Base-by-base conservation (phyloP, 139 green algal species). In the Chlorella sp. region DNA sequence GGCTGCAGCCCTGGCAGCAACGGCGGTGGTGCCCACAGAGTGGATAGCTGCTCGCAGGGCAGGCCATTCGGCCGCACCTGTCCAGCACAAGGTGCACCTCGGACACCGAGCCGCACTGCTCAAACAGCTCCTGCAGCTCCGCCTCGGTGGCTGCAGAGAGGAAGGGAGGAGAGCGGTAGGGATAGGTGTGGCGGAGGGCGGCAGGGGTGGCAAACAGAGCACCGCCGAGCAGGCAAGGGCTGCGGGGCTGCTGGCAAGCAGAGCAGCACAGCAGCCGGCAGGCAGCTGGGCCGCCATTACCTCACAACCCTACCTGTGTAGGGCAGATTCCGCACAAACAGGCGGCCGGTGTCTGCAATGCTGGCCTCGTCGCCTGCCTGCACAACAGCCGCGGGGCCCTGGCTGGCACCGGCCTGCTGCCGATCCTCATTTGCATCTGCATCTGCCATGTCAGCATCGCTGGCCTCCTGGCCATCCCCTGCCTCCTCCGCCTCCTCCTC, bases 311-410 rank as follows among this genome's bases (percentile, higher is more conserved):
- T 60, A 82, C 76, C 76, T 39, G 80, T 79, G 89, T 96, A 99
- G 0, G 95, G 89, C 78, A 99, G 93, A 88, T 99, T 99, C 47
- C 97, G 89, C 47, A 99, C 86, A 88, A 99, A 99, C 64, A 99
- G 90, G 21, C 97, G 91, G 0, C 95, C 94, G 7, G 95, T 97
- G 26, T 95, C 88, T 20, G 71, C 39, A 26, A 96, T 92, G 36
- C 74, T 69, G 0, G 62, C 71, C 41, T 86, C 83, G 21, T 64
- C 65, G 34, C 47, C 71, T 0, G 51, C 68, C 32, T 85, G 36
- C 23, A 72, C 18, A 38, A 68, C 55, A 28, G 23, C 25, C 15
- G 30, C 68, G 2, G 51, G 51, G 2, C 47, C 73, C 62, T 5
- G 47, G 32, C 34, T 63, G 1, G n/a, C 78, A 39, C 78, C 81